Evolutionary conservation across 2,329 filamentous ascomycete genomes (phyloP).

Genomic region (Hymenoscyphus fraxineus): DNA sequence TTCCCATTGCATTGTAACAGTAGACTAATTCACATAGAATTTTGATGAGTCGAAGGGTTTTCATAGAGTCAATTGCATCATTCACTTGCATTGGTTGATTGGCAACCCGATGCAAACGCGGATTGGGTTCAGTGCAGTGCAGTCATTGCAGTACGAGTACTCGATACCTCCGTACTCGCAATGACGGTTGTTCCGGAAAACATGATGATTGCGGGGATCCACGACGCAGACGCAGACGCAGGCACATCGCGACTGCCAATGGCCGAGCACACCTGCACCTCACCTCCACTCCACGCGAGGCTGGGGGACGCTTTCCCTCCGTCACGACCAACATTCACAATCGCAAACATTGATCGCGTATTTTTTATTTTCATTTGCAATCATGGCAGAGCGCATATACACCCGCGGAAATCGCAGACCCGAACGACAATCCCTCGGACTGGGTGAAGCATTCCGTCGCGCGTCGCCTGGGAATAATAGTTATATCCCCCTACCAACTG

Average conservation of each 20-base stretch:
- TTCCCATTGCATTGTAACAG: neutral
- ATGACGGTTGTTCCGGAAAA: too few relatives aligned
- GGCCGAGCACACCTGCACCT: too few relatives aligned
- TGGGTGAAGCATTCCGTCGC: neutral
- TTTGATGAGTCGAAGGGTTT: neutral
- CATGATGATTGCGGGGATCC: neutral
- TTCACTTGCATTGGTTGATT: neutral
- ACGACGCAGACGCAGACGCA: neutral
- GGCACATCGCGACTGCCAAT: neutral
- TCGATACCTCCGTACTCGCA: too few relatives aligned
- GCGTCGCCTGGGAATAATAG: neutral
- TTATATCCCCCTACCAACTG: neutral
- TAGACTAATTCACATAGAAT: neutral
- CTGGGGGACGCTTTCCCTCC: neutral
- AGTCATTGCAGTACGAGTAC: too few relatives aligned
- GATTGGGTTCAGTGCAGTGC: too few relatives aligned
- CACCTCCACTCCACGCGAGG: neutral
- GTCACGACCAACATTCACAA: neutral
- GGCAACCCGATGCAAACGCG: too few relatives aligned
- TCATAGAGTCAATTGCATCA: neutral
- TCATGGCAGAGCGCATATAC: neutral
- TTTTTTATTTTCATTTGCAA: neutral
- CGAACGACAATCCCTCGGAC: constrained; percentile 3
- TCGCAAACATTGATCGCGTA: neutral
- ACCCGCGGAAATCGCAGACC: neutral